Percentiles rank a stretch among this genome's conserved stretches.
These are phyloP conservation scores for Dactylonectria estremocensis DNA, from an alignment of 2,329 filamentous ascomycete species.

Conservation along the genomic window DNA sequence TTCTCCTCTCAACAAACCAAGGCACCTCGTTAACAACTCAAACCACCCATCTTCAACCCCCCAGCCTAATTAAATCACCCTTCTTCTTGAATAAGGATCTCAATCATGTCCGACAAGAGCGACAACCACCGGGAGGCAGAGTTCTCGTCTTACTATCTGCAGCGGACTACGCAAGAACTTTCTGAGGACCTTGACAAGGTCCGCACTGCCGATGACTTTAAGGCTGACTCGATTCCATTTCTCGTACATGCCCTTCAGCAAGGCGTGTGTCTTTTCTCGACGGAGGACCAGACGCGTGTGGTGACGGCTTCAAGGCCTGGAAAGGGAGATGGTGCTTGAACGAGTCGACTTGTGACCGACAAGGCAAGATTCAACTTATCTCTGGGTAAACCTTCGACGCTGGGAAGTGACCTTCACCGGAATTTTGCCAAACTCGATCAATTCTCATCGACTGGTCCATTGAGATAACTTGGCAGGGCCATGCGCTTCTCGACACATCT, in stretches of 20 bases:
- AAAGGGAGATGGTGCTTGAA: conserved; percentile 36
- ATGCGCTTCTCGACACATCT: not conserved
- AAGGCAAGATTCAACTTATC: not conserved
- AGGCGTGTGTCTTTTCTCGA: conserved; percentile 73
- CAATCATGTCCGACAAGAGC: conserved; percentile 38
- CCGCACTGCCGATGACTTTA: conserved; percentile 79
- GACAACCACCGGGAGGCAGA: conserved; percentile 47
- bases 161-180: conserved; percentile 78
- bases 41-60: not conserved
- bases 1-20: not conserved
- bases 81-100: not conserved
- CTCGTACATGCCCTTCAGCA: conserved; percentile 79
- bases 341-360: not conserved
- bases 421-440: not conserved
- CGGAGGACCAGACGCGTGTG: conserved; percentile 54
- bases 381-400: too few relatives aligned
- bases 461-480: not conserved
- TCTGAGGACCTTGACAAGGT: conserved; percentile 82
- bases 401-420: not conserved
- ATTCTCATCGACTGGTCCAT: not conserved
- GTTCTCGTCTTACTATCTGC: conserved; percentile 79
- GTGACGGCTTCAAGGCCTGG: conserved; percentile 31
- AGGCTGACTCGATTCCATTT: conserved; percentile 73
- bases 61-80: not conserved
- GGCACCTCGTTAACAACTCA: not conserved